Evolutionary conservation across 257 asterid species (phyloP).

Genomic region (Knoxia roxburghii): DNA sequence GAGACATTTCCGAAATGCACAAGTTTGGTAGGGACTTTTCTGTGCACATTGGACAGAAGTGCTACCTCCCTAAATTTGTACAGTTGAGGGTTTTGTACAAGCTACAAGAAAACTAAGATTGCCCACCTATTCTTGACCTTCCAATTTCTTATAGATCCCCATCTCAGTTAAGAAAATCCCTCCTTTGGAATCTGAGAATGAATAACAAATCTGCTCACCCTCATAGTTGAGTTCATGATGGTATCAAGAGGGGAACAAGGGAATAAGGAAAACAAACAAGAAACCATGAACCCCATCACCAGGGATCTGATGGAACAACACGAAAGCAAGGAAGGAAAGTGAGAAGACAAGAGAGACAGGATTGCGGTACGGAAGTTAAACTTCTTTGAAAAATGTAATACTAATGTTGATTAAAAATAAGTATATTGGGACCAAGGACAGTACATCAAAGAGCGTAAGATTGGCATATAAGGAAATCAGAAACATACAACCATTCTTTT

Average conservation of each 20-base stretch:
- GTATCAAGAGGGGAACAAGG: not conserved
- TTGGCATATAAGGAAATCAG: constrained; percentile 1
- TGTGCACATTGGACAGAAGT: not conserved
- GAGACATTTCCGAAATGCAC: no score
- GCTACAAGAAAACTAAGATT: not conserved
- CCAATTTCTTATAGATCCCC: no score
- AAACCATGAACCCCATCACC: not conserved
- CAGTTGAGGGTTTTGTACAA: not conserved
- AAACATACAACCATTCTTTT: not conserved
- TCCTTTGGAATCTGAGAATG: not conserved
- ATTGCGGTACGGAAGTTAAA: not conserved
- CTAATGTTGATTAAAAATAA: no score
- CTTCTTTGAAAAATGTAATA: no score
- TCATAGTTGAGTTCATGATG: not conserved
- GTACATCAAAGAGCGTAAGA: no score
- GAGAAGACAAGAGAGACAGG: not conserved
- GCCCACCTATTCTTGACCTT: not conserved
- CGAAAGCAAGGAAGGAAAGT: not conserved
- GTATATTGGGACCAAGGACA: no score
- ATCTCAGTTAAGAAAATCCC: not conserved
- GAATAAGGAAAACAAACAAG: not conserved
- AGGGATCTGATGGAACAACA: not conserved
- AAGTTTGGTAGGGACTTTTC: not conserved
- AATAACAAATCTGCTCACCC: not conserved
- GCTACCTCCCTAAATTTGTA: no score